phyloP scores from a whole-genome alignment of 768 basidiomycete genomes.

The Coprinopsis cinerea region DNA sequence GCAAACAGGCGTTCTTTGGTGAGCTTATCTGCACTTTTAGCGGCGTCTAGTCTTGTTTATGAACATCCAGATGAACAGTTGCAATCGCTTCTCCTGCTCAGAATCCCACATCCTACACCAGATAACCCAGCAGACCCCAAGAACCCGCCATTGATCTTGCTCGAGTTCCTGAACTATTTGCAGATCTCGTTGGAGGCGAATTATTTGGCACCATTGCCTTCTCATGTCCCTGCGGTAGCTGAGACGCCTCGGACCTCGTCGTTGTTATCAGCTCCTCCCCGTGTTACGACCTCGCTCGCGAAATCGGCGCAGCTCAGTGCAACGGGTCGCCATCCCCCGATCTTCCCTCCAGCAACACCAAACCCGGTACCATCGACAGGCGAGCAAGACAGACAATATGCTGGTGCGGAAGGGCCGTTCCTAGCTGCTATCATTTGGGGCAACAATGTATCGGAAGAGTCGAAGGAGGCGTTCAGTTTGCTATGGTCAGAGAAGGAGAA shows the following conservation, averaged over 20 bases:
- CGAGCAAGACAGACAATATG: conserved; percentile 71
- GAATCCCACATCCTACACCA: conserved; percentile 56
- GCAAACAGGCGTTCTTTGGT: conserved; percentile 76
- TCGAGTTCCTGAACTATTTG: conserved; percentile 59
- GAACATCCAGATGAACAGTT: conserved; percentile 48
- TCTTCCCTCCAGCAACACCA: conserved; percentile 79
- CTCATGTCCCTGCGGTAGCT: conserved; percentile 18
- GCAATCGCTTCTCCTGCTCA: conserved; percentile 39
- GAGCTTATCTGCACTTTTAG: conserved; percentile 19
- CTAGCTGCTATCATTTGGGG: conserved; percentile 76
- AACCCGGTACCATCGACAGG: conserved; percentile 74
- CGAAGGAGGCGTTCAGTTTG: conserved; percentile 54
- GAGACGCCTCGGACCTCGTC: conserved; percentile 33
- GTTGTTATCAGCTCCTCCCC: conserved; percentile 45
- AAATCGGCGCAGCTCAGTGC: conserved; percentile 28
- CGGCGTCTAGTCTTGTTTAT: conserved; percentile 20
- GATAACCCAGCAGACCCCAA: conserved; percentile 28
- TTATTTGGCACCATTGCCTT: conserved; percentile 57
- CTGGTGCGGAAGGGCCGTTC: conserved; percentile 69
- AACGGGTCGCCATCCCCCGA: conserved; percentile 56
- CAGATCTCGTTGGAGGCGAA: conserved; percentile 79
- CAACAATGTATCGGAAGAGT: conserved; percentile 39
- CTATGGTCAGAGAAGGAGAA: conserved; percentile 56
- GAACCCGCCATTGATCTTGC: conserved; percentile 40
- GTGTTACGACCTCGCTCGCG: conserved; percentile 36